Evolutionary conservation across 2,329 filamentous ascomycete species (phyloP), one percentile per base, ranked within the genome.

Genomic region (Drechslera avenae): DNA sequence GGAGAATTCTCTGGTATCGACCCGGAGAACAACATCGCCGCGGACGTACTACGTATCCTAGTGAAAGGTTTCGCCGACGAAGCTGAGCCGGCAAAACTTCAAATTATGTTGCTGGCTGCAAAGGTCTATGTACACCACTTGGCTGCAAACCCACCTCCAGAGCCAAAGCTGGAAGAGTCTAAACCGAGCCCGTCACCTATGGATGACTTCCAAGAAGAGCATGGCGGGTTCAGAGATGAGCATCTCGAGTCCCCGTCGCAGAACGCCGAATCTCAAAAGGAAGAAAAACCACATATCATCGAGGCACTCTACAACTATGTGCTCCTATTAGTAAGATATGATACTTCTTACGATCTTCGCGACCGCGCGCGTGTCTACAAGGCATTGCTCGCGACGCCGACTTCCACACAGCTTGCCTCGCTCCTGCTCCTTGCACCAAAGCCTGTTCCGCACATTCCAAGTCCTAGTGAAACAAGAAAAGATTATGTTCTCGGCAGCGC

Each of bases 91-190:
- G 91, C 91, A 10, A 96, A 96, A 72, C 82, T 91, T 51, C 94
- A 99, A 72, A 95, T 97, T 57, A 82, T 99, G 13, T 80, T 99
- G 63, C 81, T 99, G 3, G 94, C 90, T 5, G 93, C 94, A n/a
- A 97, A 97, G 69, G 91, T 97, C 1, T 97, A 97, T 68, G 81
- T 97, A 13, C 91, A 97, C 65, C 85, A 95, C 68, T 75, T 97
- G 32, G 91, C 91, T 66, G 81, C 83, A 53, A 80, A 84, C 66
- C 76, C 60, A 60, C 75, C 68, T n/a, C 59, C 71, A 21, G 56
- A 69, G 46, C 55, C 76, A 55, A 73, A 73, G 59, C 60, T 63
- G 14, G 68, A 68, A 49, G 69, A 47, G 32, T 61, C 18, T 39
- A 72, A 63, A 17, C 54, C 56, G 17, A 64, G 28, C 14, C 47